phyloP scores from a whole-genome alignment of 2,329 filamentous ascomycete genomes.

The Allantophomopsis lycopodina region DNA sequence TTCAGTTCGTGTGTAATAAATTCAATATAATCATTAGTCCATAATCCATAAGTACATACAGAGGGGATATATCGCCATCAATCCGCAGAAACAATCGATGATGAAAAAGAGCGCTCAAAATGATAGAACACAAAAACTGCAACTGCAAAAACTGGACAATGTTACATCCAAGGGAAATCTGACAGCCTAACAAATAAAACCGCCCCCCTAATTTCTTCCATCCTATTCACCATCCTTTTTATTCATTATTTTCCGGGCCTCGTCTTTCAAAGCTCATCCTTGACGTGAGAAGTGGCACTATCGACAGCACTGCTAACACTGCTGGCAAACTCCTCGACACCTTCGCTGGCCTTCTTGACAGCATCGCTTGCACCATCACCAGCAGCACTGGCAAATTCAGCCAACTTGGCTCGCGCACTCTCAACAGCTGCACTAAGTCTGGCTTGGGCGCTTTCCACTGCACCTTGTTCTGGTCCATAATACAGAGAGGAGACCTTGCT shows the following conservation, averaged over 20 bases:
- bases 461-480: slow-evolving; percentile 13
- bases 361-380: slow-evolving; percentile 19
- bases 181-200: no score
- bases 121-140: no score
- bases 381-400: slow-evolving; percentile 11
- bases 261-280: slow-evolving; percentile 34
- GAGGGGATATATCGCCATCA: no score
- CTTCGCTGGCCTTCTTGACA: slow-evolving; percentile 22
- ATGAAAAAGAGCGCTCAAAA: no score
- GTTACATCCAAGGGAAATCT: no score
- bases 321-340: slow-evolving; percentile 30
- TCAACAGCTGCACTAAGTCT: slow-evolving; percentile 14
- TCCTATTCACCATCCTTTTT: no score
- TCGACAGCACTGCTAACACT: slow-evolving; percentile 25
- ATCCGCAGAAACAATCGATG: no score
- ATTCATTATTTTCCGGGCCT: neutral
- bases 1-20: no score
- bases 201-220: no score
- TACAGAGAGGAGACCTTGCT: slow-evolving; percentile 8
- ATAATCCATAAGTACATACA: no score
- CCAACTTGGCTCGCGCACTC: slow-evolving; percentile 13
- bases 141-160: no score
- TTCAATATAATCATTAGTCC: no score
- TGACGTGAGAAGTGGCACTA: slow-evolving; percentile 27
- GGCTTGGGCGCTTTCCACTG: slow-evolving; percentile 15